phyloP scores from a whole-genome alignment of 257 asterid species.

The Prunella vulgaris region DNA sequence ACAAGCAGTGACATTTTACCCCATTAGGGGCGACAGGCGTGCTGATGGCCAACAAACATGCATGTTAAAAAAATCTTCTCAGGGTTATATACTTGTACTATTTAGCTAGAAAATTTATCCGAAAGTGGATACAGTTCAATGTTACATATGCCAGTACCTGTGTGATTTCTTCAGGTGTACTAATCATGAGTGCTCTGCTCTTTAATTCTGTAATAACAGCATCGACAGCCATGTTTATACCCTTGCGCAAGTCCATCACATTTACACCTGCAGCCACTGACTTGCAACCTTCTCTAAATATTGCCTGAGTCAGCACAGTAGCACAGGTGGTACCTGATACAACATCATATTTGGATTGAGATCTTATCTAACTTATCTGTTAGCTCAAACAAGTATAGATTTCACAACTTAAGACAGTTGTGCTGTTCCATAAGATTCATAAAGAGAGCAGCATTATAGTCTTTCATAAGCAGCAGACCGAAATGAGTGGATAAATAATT shows the following conservation, averaged over 20 bases:
- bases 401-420: background rate
- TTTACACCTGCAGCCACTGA: slow-evolving; percentile 79
- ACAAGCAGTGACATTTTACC: background rate
- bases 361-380: slow-evolving; percentile 6
- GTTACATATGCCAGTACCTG: slow-evolving; percentile 50
- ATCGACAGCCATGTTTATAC: slow-evolving; percentile 75
- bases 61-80: background rate
- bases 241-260: slow-evolving; percentile 89
- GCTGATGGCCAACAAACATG: background rate
- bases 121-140: background rate
- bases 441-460: background rate
- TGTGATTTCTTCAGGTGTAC: slow-evolving; percentile 85
- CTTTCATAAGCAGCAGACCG: background rate
- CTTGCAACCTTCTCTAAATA: slow-evolving; percentile 86
- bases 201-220: slow-evolving; percentile 77
- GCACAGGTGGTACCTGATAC: slow-evolving; percentile 93
- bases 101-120: slow-evolving; percentile 8
- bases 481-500: background rate
- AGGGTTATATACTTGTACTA: background rate
- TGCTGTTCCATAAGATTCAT: background rate
- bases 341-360: slow-evolving; percentile 24
- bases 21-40: background rate
- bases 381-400: slow-evolving; percentile 4
- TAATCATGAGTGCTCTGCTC: slow-evolving; percentile 80
- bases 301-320: slow-evolving; percentile 83